Conservation (phyloP, 352 stramenopile genomes). For the Phytophthora pseudosyringae region DNA sequence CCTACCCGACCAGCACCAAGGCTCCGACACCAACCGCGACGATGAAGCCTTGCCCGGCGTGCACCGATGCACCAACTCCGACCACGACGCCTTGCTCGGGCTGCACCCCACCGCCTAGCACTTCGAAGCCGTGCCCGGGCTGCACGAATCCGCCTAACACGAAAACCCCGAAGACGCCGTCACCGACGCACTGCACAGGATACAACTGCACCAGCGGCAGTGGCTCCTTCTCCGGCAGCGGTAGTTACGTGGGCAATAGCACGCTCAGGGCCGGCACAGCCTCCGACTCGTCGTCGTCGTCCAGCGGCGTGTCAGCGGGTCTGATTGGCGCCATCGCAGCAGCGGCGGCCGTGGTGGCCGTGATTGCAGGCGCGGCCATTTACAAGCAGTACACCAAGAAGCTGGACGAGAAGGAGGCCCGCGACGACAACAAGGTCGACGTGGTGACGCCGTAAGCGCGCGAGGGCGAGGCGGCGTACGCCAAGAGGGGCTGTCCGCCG, state of each 20-base stretch:
- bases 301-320: slow-evolving; percentile 23
- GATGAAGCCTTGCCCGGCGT: slow-evolving; percentile 3
- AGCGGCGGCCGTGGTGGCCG: slow-evolving; percentile 34
- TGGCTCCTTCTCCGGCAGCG: background rate
- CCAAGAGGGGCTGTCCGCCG: background rate
- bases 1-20: slow-evolving; percentile 11
- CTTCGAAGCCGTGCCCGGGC: background rate
- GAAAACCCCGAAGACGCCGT: slow-evolving; percentile 20
- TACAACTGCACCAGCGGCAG: slow-evolving; percentile 22
- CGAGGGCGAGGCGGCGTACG: background rate
- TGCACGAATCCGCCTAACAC: background rate
- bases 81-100: background rate
- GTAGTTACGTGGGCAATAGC: slow-evolving; percentile 6
- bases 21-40: slow-evolving; percentile 4
- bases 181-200: slow-evolving; percentile 16
- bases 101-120: background rate
- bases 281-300: slow-evolving; percentile 4
- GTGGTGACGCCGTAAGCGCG: slow-evolving; percentile 38
- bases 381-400: slow-evolving; percentile 49
- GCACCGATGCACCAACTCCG: slow-evolving; percentile 3
- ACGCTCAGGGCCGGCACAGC: slow-evolving; percentile 16
- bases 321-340: slow-evolving; percentile 36
- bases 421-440: slow-evolving; percentile 17
- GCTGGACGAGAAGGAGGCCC: slow-evolving; percentile 6
- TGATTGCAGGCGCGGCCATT: slow-evolving; percentile 30